Base-by-base conservation (phyloP, 2,329 filamentous ascomycete genomes). In the Fusarium neocosmosporiellum region DNA sequence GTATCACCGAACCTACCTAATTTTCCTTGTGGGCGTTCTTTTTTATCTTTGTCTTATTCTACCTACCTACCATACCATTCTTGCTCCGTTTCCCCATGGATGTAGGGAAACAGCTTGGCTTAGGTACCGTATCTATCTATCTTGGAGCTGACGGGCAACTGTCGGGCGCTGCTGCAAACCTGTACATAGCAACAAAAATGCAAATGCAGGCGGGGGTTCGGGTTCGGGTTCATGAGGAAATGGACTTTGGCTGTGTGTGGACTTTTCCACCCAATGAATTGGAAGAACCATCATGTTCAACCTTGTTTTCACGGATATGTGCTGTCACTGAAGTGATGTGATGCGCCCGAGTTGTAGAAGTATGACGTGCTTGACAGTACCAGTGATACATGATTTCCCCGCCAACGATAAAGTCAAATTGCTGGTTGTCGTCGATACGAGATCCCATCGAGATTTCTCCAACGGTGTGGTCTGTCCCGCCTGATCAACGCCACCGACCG, bases 1-100 rank as follows among this genome's bases (percentile, higher is more conserved):
- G 72, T 74, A 60, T 70, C 72, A 74, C 72, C 71, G 71, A 74
- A 70, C 57, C 65, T 60, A 73, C 64, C 59, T 74, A 68, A 71
- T 70, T 71, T 64, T 64, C 62, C 63, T 73, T 74, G 27, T 70
- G 50, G 67, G 64, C 66, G 69, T 70, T 53, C 10, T n/a, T 29
- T 70, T 72, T 65, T 63, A 55, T 53, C 53, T 53, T 36, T 54
- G 62, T 43, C 59, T 53, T 59, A 33, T 58, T 62, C 48, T 29
- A 53, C 43, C 36, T 39, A n/a, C 36, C 43, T 48, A 27, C 43
- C 43, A 48, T 18, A 18, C 53, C 41, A 11, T 66, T 69, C 59
- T 67, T 61, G 39, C 59, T 67, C 48, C 48, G 55, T 59, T 67
- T 71, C 46, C 59, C 27, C 46, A n/a, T 29, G 27, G 5, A 53